Conservation (phyloP, 208 protist genomes). For the Naegleria fowleri region DNA sequence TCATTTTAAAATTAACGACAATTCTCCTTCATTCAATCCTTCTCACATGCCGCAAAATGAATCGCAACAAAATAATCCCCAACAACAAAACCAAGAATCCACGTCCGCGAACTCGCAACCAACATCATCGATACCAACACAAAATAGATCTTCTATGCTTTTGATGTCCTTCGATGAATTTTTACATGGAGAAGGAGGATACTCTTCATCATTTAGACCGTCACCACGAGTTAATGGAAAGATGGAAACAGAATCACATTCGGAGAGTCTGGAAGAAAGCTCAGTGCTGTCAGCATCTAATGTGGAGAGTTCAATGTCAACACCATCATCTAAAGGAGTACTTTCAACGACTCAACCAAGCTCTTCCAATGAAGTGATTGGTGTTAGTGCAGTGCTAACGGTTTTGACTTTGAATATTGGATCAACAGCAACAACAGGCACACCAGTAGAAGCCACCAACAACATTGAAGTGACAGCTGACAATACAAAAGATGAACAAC, state of each 20-base stretch:
- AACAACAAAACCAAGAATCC: neutral
- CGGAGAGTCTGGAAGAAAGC: no score
- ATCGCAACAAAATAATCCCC: neutral
- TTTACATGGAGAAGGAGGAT: no score
- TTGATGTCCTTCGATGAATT: neutral
- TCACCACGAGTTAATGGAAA: no score
- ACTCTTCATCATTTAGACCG: no score
- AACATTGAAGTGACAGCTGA: no score
- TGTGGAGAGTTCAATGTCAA: neutral
- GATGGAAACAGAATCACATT: no score
- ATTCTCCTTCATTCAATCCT: neutral
- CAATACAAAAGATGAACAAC: no score
- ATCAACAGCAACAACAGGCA: neutral
- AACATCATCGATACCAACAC: neutral
- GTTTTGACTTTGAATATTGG: neutral
- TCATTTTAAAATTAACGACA: neutral
- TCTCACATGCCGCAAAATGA: neutral
- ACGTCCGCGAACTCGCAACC: neutral
- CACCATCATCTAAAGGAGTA: neutral
- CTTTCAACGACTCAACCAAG: neutral
- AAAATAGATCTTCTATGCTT: neutral
- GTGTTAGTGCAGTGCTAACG: no score
- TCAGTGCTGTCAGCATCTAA: neutral
- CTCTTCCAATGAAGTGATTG: neutral
- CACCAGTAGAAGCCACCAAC: neutral